These are phyloP conservation scores for Tolypocladium cylindrosporum DNA, from an alignment of 2,329 filamentous ascomycete genomes.

Conservation along the genomic window DNA sequence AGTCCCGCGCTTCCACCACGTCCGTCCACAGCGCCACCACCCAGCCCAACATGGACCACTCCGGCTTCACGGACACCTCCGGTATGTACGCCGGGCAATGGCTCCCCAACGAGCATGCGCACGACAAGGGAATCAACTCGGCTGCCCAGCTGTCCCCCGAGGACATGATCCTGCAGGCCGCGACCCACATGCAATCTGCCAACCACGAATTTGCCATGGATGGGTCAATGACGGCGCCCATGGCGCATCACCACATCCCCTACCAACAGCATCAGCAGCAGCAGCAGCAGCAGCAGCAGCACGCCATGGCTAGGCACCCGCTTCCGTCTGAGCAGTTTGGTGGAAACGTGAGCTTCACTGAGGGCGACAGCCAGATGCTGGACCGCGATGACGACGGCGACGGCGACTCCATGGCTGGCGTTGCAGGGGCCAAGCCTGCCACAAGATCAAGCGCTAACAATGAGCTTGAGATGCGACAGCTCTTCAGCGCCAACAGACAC, in stretches of 20 bases:
- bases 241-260: slow-evolving; percentile 28
- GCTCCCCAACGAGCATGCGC: slow-evolving; percentile 33
- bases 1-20: slow-evolving; percentile 45
- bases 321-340: slow-evolving; percentile 44
- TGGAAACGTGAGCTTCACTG: slow-evolving; percentile 43
- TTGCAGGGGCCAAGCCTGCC: slow-evolving; percentile 41
- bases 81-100: slow-evolving; percentile 40
- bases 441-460: slow-evolving; percentile 66
- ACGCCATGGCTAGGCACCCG: slow-evolving; percentile 34
- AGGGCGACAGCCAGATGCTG: slow-evolving; percentile 48
- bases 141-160: slow-evolving; percentile 43
- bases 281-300: slow-evolving; percentile 20
- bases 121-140: slow-evolving; percentile 31
- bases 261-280: slow-evolving; percentile 24
- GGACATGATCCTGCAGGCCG: slow-evolving; percentile 49
- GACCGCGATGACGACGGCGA: slow-evolving; percentile 52
- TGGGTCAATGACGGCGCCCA: slow-evolving; percentile 31
- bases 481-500: slow-evolving; percentile 60
- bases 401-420: slow-evolving; percentile 38
- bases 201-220: slow-evolving; percentile 42
- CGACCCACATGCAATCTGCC: slow-evolving; percentile 42
- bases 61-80: slow-evolving; percentile 29
- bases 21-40: slow-evolving; percentile 45
- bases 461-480: slow-evolving; percentile 68
- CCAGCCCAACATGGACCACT: slow-evolving; percentile 40